phyloP scores from a whole-genome alignment of 148 eudicot genomes.

The Pharnaceum exiguum region DNA sequence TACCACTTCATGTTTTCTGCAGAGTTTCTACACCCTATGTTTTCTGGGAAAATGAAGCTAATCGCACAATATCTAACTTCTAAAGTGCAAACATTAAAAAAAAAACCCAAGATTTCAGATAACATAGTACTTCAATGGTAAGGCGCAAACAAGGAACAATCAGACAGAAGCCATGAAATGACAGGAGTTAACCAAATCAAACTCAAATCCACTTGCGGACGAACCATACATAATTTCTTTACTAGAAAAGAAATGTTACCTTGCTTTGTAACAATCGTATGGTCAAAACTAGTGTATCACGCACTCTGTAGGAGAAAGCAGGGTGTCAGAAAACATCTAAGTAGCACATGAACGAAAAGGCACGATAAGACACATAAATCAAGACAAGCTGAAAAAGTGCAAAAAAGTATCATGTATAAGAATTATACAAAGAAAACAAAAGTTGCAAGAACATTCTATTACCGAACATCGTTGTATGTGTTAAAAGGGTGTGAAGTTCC shows the following conservation, averaged over 20 bases:
- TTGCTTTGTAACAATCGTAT: constrained; percentile 87
- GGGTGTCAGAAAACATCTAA: too few relatives aligned
- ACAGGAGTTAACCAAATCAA: constrained; percentile 1
- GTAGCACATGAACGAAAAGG: too few relatives aligned
- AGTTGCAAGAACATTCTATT: constrained; percentile 3
- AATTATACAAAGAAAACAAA: background rate
- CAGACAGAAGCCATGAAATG: too few relatives aligned
- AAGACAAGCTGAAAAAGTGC: background rate
- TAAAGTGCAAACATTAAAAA: too few relatives aligned
- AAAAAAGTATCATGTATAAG: background rate
- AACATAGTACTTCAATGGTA: too few relatives aligned
- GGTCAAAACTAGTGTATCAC: constrained; percentile 80
- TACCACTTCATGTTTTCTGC: too few relatives aligned
- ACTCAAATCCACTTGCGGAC: background rate
- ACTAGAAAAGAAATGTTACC: constrained; percentile 37
- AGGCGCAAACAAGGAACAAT: too few relatives aligned
- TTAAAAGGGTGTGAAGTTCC: constrained; percentile 78
- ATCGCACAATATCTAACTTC: too few relatives aligned
- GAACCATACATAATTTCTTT: background rate
- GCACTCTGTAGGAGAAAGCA: constrained; percentile 49
- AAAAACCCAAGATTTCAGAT: too few relatives aligned
- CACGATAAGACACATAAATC: too few relatives aligned
- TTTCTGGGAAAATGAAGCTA: too few relatives aligned
- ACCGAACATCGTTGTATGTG: constrained; percentile 72
- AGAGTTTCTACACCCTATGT: too few relatives aligned